Conservation (phyloP, 345 rosid genomes). For the Camelina hispida region DNA sequence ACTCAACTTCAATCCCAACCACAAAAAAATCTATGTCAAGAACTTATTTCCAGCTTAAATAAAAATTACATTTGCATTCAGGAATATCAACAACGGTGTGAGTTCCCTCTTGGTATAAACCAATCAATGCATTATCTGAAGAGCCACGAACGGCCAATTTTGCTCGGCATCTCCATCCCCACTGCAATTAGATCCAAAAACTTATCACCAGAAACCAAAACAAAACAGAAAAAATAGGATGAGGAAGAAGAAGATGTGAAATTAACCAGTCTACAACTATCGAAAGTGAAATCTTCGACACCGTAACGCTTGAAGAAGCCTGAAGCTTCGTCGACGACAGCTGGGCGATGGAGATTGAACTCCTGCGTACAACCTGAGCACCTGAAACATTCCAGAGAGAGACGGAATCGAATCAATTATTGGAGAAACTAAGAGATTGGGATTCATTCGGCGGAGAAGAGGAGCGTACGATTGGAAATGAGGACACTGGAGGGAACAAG, state of each 20-base stretch:
- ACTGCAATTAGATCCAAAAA: constrained; percentile 47
- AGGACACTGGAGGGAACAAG: constrained; percentile 79
- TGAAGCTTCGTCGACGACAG: constrained; percentile 71
- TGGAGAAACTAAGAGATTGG: no score
- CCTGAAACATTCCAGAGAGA: constrained; percentile 45
- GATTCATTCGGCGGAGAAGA: no score
- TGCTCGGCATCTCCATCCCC: constrained; percentile 97
- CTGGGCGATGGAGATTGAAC: constrained; percentile 79
- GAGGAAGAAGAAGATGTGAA: constrained; percentile 6
- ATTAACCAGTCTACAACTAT: constrained; percentile 74
- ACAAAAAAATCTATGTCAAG: not conserved
- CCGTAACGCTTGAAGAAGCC: constrained; percentile 69
- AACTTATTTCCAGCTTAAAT: not conserved
- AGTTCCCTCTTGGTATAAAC: constrained; percentile 88
- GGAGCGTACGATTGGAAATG: constrained; percentile 75
- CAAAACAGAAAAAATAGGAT: not conserved
- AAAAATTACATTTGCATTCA: constrained; percentile 66
- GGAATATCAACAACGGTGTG: constrained; percentile 88
- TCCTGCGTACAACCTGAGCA: constrained; percentile 97
- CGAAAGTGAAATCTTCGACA: constrained; percentile 80
- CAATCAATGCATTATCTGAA: constrained; percentile 66
- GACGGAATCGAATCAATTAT: not conserved
- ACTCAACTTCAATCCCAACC: constrained; percentile 2
- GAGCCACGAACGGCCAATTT: constrained; percentile 91
- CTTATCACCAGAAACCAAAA: constrained; percentile 6